Evolutionary conservation across 2,329 filamentous ascomycete genomes (phyloP).

Genomic region (Ophiostoma novo-ulmi): DNA sequence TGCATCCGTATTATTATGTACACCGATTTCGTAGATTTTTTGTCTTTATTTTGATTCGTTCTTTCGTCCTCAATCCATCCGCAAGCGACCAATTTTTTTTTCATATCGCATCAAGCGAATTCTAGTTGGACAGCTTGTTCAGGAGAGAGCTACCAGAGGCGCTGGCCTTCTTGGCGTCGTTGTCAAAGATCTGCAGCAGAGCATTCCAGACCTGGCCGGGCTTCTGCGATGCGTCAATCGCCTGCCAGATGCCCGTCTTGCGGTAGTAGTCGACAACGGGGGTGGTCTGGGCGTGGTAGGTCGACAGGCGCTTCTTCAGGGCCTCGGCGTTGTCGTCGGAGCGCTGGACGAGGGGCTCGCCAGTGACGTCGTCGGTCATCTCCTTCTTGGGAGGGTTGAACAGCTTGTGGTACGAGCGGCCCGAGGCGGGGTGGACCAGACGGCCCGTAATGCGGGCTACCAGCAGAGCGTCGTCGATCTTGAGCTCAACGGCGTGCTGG

Average conservation of each 20-base stretch:
- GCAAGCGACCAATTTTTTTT: neutral
- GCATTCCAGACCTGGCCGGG: slow-evolving; percentile 94
- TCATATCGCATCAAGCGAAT: neutral
- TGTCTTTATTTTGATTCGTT: slow-evolving; percentile 2
- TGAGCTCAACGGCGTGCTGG: slow-evolving; percentile 91
- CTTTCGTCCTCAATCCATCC: neutral
- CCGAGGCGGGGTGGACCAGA: slow-evolving; percentile 89
- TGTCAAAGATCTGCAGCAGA: slow-evolving; percentile 76
- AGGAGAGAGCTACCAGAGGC: slow-evolving; percentile 39
- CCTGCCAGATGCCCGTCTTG: slow-evolving; percentile 94
- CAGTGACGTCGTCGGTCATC: slow-evolving; percentile 96
- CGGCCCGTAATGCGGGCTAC: slow-evolving; percentile 96
- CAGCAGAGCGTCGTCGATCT: slow-evolving; percentile 91
- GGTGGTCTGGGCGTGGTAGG: slow-evolving; percentile 89
- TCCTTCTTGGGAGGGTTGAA: slow-evolving; percentile 94
- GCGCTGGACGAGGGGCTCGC: slow-evolving; percentile 92
- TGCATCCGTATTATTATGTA: slow-evolving; percentile 13
- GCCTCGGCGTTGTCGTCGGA: slow-evolving; percentile 96
- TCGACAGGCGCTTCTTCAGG: slow-evolving; percentile 86
- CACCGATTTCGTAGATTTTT: slow-evolving; percentile 10
- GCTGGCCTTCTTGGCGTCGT: slow-evolving; percentile 49
- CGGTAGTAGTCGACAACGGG: slow-evolving; percentile 96
- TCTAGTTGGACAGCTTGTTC: slow-evolving; percentile 36
- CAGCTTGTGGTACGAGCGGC: slow-evolving; percentile 94
- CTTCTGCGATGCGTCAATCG: slow-evolving; percentile 92